A percentile compares a stretch with the other conserved stretches of the same genome.
phyloP scores from a whole-genome alignment of 192 early-diverging fungal species.

The Backusella tuberculispora region DNA sequence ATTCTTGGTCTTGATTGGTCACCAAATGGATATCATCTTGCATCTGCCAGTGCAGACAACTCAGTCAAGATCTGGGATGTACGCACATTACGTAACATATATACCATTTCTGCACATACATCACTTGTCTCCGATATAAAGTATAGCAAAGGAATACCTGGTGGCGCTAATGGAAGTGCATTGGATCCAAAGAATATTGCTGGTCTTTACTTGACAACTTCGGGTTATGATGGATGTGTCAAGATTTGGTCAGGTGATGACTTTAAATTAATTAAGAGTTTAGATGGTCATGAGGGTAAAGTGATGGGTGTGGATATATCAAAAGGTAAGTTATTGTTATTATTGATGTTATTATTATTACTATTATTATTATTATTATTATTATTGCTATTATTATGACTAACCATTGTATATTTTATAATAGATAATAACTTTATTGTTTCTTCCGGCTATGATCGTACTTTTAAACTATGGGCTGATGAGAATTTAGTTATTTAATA shows the following conservation, averaged over 20 bases:
- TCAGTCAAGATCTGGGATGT: constrained; percentile 93
- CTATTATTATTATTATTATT: constrained; percentile 12
- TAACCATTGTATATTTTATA: neutral
- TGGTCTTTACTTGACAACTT: constrained; percentile 82
- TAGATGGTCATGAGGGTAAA: constrained; percentile 89
- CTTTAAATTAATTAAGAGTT: constrained; percentile 86
- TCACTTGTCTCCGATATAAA: constrained; percentile 87
- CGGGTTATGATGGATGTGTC: constrained; percentile 88
- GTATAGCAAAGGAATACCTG: constrained; percentile 53
- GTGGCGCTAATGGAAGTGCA: constrained; percentile 36
- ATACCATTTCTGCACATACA: constrained; percentile 91
- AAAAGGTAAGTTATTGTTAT: constrained; percentile 20
- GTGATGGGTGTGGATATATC: constrained; percentile 89
- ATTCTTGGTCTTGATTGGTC: constrained; percentile 90
- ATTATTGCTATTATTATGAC: constrained; percentile 19
- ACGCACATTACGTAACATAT: constrained; percentile 71
- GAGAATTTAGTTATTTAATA: constrained; percentile 46
- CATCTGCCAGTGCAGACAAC: constrained; percentile 92
- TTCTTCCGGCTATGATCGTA: constrained; percentile 88
- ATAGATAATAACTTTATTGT: constrained; percentile 83
- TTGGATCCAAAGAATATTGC: constrained; percentile 41
- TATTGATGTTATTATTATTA: neutral
- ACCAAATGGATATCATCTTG: constrained; percentile 92
- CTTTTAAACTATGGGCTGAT: constrained; percentile 89
- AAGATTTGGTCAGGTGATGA: constrained; percentile 95